phyloP scores from a whole-genome alignment of 306 rosid genomes.

The Castanea sativa region DNA sequence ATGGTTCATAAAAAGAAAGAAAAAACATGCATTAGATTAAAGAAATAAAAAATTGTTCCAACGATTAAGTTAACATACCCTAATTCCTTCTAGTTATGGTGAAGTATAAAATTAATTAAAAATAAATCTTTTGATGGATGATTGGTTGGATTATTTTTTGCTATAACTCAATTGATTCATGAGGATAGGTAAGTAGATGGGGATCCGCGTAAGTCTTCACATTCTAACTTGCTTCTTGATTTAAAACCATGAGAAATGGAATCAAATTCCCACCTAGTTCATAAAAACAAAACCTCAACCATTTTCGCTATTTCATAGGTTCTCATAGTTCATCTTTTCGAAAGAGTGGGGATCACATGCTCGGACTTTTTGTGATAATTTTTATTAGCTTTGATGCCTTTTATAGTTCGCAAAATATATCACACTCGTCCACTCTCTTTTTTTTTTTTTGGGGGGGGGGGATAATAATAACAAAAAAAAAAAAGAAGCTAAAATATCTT shows the following conservation, averaged over 20 bases:
- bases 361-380: not conserved
- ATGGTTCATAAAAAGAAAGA: too few relatives aligned
- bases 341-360: slow-evolving; percentile 26
- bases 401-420: not conserved
- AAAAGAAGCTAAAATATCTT: too few relatives aligned
- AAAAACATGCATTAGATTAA: too few relatives aligned
- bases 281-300: not conserved
- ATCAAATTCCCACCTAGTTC: slow-evolving; percentile 25
- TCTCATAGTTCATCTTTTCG: slow-evolving; percentile 9
- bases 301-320: slow-evolving; percentile 1
- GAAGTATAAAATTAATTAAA: too few relatives aligned
- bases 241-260: slow-evolving; percentile 16
- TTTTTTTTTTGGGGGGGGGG: too few relatives aligned
- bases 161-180: not conserved
- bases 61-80: too few relatives aligned
- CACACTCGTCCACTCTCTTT: too few relatives aligned
- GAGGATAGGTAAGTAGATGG: not conserved
- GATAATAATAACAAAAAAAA: too few relatives aligned
- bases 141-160: not conserved
- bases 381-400: not conserved
- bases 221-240: not conserved
- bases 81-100: too few relatives aligned
- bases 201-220: not conserved
- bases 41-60: too few relatives aligned
- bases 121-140: not conserved